A percentile compares a stretch with the other conserved stretches of the same genome.
Conservation (phyloP, 2,329 filamentous ascomycete genomes). For the Orbilia ellipsospora region DNA sequence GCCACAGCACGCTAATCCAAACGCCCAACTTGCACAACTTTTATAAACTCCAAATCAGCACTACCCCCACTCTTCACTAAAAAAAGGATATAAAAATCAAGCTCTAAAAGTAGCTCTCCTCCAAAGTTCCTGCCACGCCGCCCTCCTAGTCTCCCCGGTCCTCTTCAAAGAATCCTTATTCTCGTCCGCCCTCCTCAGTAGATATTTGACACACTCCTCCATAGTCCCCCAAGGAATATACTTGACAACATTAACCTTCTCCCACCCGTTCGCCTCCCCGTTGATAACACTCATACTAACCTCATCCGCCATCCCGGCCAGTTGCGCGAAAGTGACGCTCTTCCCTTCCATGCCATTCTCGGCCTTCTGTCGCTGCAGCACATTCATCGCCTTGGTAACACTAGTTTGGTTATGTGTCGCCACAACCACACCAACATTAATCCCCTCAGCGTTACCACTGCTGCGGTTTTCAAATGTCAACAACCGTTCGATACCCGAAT, state of each 20-base stretch:
- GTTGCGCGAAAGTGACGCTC: conserved; percentile 73
- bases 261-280: conserved; percentile 51
- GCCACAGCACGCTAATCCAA: neutral
- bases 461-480: conserved; percentile 64
- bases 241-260: conserved; percentile 68
- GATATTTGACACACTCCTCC: conserved; percentile 83
- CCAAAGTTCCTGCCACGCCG: conserved; percentile 72
- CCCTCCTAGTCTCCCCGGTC: conserved; percentile 72
- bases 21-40: neutral
- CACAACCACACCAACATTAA: conserved; percentile 70
- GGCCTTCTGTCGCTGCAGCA: conserved; percentile 65
- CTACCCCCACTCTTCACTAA: neutral
- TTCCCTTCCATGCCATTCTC: conserved; percentile 60
- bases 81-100: neutral
- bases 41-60: neutral
- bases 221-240: conserved; percentile 77
- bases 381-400: conserved; percentile 68
- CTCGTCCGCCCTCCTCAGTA: conserved; percentile 76
- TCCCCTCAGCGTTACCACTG: conserved; percentile 10
- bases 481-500: conserved; percentile 75
- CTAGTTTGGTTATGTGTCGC: conserved; percentile 85
- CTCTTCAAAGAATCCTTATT: conserved; percentile 77
- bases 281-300: conserved; percentile 64
- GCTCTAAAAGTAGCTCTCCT: conserved; percentile 65
- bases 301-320: conserved; percentile 96